Percentiles rank a stretch among this genome's conserved stretches.
phyloP scores from a whole-genome alignment of 495 filamentous ascomycete genomes.

The Tuber magnatum region DNA sequence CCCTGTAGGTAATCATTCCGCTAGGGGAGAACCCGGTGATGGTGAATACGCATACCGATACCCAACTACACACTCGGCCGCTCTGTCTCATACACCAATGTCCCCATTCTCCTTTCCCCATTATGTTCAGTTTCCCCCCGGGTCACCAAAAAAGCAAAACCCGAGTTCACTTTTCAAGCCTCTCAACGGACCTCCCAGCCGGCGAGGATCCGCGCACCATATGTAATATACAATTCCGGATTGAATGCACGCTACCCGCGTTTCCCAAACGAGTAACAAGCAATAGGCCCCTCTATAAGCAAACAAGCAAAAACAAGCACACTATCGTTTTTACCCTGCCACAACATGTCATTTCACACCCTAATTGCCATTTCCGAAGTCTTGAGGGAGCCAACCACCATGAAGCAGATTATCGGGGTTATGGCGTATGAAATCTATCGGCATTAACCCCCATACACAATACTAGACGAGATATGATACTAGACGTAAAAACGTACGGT shows the following conservation, averaged over 20 bases:
- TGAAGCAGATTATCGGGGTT: constrained; percentile 50
- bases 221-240: neutral
- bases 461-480: neutral
- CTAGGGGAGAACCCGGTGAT: too few species aligned
- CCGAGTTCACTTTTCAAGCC: neutral
- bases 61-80: too few species aligned
- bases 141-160: too few species aligned
- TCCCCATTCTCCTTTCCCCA: too few species aligned
- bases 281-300: neutral
- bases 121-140: too few species aligned
- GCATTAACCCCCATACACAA: neutral
- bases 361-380: constrained; percentile 43
- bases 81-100: too few species aligned
- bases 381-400: constrained; percentile 50
- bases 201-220: neutral
- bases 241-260: neutral
- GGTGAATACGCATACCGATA: too few species aligned
- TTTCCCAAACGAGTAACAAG: neutral
- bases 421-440: constrained; percentile 45
- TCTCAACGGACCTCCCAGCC: neutral
- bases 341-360: neutral
- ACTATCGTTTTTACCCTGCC: neutral
- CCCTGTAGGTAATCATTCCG: too few species aligned
- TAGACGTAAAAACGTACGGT: constrained; percentile 50
- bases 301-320: neutral